A percentile compares a stretch with the other conserved stretches of the same genome.
Conservation (phyloP, 805 yeast genomes). For the Cyberlindnera suaveolens region DNA sequence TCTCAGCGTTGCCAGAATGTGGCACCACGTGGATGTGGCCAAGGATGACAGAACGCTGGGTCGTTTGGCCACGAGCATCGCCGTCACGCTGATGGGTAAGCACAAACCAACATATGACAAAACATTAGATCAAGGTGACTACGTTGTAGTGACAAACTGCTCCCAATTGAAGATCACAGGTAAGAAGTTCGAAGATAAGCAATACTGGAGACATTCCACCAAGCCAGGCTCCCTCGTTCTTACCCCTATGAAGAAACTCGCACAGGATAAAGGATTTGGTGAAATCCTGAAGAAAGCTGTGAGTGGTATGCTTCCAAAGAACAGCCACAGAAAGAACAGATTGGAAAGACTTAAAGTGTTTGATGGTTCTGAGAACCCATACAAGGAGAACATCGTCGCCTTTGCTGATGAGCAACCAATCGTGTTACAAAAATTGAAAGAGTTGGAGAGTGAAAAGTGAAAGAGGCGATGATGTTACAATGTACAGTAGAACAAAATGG, state of each 20-base stretch:
- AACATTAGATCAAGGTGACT: constrained; percentile 86
- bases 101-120: constrained; percentile 88
- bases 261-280: constrained; percentile 77
- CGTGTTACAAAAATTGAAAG: constrained; percentile 37
- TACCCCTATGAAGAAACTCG: constrained; percentile 72
- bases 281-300: constrained; percentile 85
- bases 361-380: constrained; percentile 88
- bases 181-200: constrained; percentile 70
- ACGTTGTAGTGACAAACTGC: constrained; percentile 94
- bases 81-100: constrained; percentile 88
- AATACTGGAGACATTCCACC: constrained; percentile 84
- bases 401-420: constrained; percentile 70
- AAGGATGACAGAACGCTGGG: constrained; percentile 83
- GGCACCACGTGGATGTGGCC: constrained; percentile 95
- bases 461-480: too few relatives aligned
- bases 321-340: constrained; percentile 71
- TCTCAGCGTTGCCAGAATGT: constrained; percentile 72
- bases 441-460: constrained; percentile 7
- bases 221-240: constrained; percentile 87
- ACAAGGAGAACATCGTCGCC: constrained; percentile 74
- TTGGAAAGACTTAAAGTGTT: constrained; percentile 78
- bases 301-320: constrained; percentile 93
- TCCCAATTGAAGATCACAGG: constrained; percentile 79
- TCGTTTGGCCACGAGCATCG: constrained; percentile 84
- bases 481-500: too few relatives aligned